Percentiles rank a stretch among this genome's conserved stretches.
These are phyloP conservation scores for Tuctoria greenei DNA, from an alignment of 176 grass and related monocot genomes.

Conservation along the genomic window DNA sequence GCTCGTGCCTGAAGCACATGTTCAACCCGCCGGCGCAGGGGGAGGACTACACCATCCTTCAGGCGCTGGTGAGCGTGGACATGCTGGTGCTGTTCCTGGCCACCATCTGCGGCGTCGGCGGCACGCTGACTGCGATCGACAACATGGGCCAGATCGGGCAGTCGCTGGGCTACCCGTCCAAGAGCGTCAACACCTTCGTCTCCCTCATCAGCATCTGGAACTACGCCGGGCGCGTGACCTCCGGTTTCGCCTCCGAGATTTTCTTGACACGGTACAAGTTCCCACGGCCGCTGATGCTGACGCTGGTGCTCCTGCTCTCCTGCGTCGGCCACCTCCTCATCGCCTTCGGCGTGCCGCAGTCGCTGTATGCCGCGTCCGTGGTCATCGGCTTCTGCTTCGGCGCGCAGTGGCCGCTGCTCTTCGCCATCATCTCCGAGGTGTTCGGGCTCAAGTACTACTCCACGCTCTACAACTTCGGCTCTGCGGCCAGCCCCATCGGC, in stretches of 20 bases:
- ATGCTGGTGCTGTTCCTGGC: slow-evolving; percentile 70
- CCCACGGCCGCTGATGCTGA: slow-evolving; percentile 63
- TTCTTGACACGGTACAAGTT: slow-evolving; percentile 49
- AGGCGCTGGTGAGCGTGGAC: slow-evolving; percentile 71
- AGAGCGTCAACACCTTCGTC: slow-evolving; percentile 75
- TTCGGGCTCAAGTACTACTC: slow-evolving; percentile 92
- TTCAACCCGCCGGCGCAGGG: slow-evolving; percentile 59
- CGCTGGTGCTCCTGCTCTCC: slow-evolving; percentile 55
- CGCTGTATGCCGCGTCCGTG: slow-evolving; percentile 48
- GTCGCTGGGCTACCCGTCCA: slow-evolving; percentile 49
- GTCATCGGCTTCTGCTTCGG: slow-evolving; percentile 79
- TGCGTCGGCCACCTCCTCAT: slow-evolving; percentile 79
- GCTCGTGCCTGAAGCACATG: slow-evolving; percentile 31
- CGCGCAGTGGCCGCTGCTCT: slow-evolving; percentile 73
- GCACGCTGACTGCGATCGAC: slow-evolving; percentile 77
- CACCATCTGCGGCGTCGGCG: slow-evolving; percentile 69
- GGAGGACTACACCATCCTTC: slow-evolving; percentile 66
- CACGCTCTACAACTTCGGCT: slow-evolving; percentile 76
- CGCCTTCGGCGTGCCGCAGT: slow-evolving; percentile 60
- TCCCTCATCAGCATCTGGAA: slow-evolving; percentile 90
- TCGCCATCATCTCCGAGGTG: slow-evolving; percentile 81
- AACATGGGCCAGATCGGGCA: slow-evolving; percentile 84
- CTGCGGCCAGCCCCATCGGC: slow-evolving; percentile 67
- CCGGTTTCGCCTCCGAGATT: slow-evolving; percentile 65
- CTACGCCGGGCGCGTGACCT: slow-evolving; percentile 60